These are phyloP conservation scores for Litsea cubeba DNA, from an alignment of 164 flowering plant species.

Conservation along the genomic window DNA sequence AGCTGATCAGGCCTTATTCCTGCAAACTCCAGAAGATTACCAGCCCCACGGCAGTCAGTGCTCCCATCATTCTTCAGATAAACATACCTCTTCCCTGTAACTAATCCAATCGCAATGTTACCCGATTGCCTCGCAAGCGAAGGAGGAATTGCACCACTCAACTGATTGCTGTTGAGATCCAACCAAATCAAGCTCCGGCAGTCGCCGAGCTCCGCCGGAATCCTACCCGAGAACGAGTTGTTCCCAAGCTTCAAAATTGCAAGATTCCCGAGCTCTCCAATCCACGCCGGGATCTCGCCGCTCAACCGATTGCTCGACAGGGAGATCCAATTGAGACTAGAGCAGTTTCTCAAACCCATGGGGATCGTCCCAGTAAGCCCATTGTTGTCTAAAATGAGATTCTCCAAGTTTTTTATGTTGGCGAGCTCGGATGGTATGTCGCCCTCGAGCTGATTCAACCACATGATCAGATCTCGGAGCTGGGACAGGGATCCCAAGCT, in stretches of 20 bases:
- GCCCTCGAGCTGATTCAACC: slow-evolving; percentile 78
- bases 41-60: slow-evolving; percentile 82
- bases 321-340: slow-evolving; percentile 83
- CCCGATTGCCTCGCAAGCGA: slow-evolving; percentile 72
- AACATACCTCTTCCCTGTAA: slow-evolving; percentile 60
- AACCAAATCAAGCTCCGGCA: slow-evolving; percentile 88
- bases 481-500: slow-evolving; percentile 62
- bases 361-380: slow-evolving; percentile 67
- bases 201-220: slow-evolving; percentile 86
- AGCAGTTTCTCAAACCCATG: slow-evolving; percentile 66
- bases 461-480: slow-evolving; percentile 66
- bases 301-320: slow-evolving; percentile 69
- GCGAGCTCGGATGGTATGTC: slow-evolving; percentile 71
- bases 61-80: slow-evolving; percentile 82
- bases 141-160: slow-evolving; percentile 71
- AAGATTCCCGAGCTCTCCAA: slow-evolving; percentile 52
- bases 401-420: slow-evolving; percentile 48
- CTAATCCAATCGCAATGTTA: slow-evolving; percentile 55
- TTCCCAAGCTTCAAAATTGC: slow-evolving; percentile 89
- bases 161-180: slow-evolving; percentile 75
- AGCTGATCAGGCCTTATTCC: slow-evolving; percentile 67
- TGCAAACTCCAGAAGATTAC: slow-evolving; percentile 79
- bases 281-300: slow-evolving; percentile 74
- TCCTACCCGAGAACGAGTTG: slow-evolving; percentile 69
- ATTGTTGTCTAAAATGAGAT: slow-evolving; percentile 83